Conservation (phyloP, 108 stramenopile species). For the Epithemia pelagica region DNA sequence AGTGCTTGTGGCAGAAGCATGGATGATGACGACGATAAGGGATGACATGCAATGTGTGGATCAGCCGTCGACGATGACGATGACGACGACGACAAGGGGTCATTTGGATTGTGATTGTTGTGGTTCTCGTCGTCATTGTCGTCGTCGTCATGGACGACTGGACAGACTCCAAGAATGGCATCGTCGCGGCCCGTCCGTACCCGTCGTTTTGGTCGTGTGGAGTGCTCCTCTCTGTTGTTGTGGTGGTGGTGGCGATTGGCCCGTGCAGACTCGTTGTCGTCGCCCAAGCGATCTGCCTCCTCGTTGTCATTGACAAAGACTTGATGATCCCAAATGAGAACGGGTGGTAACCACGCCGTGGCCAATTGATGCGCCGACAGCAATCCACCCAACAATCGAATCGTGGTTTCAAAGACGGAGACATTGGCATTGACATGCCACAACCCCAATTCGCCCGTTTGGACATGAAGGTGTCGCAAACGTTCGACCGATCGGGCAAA, state of each 20-base stretch:
- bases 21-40: background rate
- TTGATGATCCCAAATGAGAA: background rate
- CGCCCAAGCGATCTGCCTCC: background rate
- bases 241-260: background rate
- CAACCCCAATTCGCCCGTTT: slow-evolving; percentile 29
- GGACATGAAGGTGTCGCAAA: slow-evolving; percentile 44
- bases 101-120: slow-evolving; percentile 1
- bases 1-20: too few species aligned
- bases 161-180: background rate
- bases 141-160: background rate
- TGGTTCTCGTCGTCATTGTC: background rate
- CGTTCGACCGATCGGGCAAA: slow-evolving; percentile 85
- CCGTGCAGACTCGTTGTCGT: background rate
- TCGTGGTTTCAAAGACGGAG: slow-evolving; percentile 90
- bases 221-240: background rate
- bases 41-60: background rate
- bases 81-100: background rate
- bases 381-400: slow-evolving; percentile 87
- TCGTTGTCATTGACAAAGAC: background rate
- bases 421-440: slow-evolving; percentile 80
- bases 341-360: slow-evolving; percentile 33
- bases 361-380: slow-evolving; percentile 87
- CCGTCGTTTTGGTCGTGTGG: background rate
- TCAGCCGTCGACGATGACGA: background rate
- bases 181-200: background rate